These are phyloP conservation scores for Stylosanthes scabra DNA, from an alignment of 331 rosid genomes.

Conservation along the genomic window DNA sequence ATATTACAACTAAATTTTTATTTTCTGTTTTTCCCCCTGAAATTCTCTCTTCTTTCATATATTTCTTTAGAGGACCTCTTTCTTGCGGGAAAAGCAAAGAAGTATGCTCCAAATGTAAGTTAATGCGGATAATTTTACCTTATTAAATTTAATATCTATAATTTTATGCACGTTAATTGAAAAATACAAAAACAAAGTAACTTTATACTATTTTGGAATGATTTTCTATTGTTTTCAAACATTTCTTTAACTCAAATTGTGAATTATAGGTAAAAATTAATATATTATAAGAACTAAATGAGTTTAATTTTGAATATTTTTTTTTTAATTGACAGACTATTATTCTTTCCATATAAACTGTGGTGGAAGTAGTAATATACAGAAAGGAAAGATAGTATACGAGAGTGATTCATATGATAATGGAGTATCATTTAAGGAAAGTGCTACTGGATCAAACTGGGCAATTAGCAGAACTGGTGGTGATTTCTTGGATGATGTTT, in stretches of 20 bases:
- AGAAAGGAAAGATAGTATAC: no score
- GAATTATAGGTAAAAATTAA: no score
- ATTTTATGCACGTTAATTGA: no score
- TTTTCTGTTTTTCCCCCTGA: background rate
- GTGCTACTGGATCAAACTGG: background rate
- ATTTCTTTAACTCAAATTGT: no score
- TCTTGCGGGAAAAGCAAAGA: conserved; percentile 35
- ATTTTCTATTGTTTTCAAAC: no score
- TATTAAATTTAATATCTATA: no score
- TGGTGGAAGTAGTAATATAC: background rate
- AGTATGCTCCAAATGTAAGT: conserved; percentile 41
- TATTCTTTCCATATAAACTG: background rate
- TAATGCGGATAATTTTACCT: no score
- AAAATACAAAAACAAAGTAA: no score
- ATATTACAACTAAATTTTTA: no score
- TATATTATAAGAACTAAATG: no score
- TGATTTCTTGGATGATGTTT: background rate
- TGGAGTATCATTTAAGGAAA: background rate
- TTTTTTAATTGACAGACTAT: background rate
- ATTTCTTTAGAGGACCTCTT: conserved; percentile 37
- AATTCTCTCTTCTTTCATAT: background rate
- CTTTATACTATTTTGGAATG: no score
- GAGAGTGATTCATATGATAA: background rate
- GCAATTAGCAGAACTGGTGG: background rate
- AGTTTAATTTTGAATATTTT: no score